phyloP scores from a whole-genome alignment of 2,329 filamentous ascomycete species.

The Apiospora hydei region DNA sequence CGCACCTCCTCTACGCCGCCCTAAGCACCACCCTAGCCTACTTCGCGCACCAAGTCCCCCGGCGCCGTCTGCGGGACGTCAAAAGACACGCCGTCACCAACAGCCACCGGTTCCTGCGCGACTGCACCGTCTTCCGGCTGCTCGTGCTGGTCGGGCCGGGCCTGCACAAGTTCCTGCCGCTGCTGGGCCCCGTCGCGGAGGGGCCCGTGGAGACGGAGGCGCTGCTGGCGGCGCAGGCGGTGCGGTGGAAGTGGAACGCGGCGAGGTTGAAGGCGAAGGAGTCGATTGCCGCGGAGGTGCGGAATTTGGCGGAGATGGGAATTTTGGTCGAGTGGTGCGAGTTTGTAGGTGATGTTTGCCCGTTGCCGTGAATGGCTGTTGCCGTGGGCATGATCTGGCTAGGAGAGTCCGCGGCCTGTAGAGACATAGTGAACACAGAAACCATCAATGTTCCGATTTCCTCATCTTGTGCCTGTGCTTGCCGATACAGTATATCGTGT shows the following conservation, averaged over 20 bases:
- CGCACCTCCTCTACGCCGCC: not conserved
- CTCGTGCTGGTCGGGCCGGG: not conserved
- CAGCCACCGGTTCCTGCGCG: not conserved
- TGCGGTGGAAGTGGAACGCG: not conserved
- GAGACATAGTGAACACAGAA: not conserved
- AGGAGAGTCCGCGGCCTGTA: not conserved
- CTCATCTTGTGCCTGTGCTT: not conserved
- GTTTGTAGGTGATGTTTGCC: not conserved
- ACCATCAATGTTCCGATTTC: not conserved
- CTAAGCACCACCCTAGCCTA: not conserved
- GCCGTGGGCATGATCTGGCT: not conserved
- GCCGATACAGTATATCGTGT: not conserved
- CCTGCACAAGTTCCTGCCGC: not conserved
- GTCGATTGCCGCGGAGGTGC: not conserved
- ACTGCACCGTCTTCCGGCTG: not conserved
- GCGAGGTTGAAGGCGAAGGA: not conserved
- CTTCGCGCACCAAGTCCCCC: not conserved
- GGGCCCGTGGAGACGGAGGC: not conserved
- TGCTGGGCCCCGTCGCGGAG: not conserved
- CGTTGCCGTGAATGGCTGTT: not conserved
- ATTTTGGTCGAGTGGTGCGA: not conserved
- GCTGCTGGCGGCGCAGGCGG: not conserved
- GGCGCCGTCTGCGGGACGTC: not conserved
- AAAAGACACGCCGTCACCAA: not conserved
- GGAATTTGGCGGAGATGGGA: not conserved